Evolutionary conservation across 441 rosid species (phyloP).

Genomic region (Aleurites moluccanus): DNA sequence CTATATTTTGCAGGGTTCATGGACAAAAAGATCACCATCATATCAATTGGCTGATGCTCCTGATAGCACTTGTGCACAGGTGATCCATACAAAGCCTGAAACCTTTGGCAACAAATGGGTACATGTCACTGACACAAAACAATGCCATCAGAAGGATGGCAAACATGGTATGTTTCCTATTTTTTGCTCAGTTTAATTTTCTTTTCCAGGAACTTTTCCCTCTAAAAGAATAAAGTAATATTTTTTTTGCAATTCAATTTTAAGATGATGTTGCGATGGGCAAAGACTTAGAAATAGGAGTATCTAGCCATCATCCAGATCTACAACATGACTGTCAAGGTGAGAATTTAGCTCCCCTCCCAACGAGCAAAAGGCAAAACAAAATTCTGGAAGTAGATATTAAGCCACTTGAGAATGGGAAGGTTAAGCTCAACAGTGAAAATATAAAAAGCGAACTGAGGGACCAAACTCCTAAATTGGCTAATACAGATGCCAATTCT

Average conservation of each 20-base stretch:
- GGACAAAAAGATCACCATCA: slow-evolving; percentile 54
- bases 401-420: slow-evolving; percentile 32
- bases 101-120: slow-evolving; percentile 32
- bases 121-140: slow-evolving; percentile 21
- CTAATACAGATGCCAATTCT: slow-evolving; percentile 27
- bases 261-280: slow-evolving; percentile 43
- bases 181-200: background rate
- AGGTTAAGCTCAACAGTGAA: slow-evolving; percentile 36
- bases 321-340: slow-evolving; percentile 22
- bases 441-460: slow-evolving; percentile 20
- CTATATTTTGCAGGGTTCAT: slow-evolving; percentile 49
- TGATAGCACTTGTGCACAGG: slow-evolving; percentile 73
- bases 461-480: slow-evolving; percentile 20
- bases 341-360: slow-evolving; percentile 29
- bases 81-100: slow-evolving; percentile 52
- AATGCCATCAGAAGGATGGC: slow-evolving; percentile 32
- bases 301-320: slow-evolving; percentile 31
- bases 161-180: slow-evolving; percentile 36
- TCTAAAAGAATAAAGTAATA: slow-evolving; percentile 1
- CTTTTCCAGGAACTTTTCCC: slow-evolving; percentile 6
- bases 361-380: slow-evolving; percentile 26
- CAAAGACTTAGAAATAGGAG: slow-evolving; percentile 41
- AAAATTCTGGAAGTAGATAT: slow-evolving; percentile 31
- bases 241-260: slow-evolving; percentile 5
- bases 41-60: slow-evolving; percentile 46